A percentile compares a stretch with the other conserved stretches of the same genome.
phyloP scores from a whole-genome alignment of 257 asterid genomes.

The Petunia axillaris region DNA sequence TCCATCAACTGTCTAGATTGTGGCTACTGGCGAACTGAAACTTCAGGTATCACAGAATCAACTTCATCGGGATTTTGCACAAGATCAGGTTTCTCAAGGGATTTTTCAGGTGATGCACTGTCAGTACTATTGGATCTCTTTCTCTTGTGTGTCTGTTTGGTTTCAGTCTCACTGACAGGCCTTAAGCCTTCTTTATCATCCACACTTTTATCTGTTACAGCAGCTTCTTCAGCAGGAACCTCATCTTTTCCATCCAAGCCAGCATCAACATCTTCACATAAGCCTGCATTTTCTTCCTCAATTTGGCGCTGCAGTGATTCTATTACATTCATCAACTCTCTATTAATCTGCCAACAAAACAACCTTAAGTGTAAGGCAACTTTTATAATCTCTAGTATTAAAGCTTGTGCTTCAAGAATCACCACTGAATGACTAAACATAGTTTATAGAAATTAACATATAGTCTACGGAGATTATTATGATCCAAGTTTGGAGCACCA shows the following conservation, averaged over 20 bases:
- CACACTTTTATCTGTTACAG: constrained; percentile 30
- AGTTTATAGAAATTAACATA: neutral
- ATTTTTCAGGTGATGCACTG: constrained; percentile 22
- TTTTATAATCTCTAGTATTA: neutral
- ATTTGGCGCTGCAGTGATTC: constrained; percentile 62
- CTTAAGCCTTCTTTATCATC: constrained; percentile 33
- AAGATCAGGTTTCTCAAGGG: constrained; percentile 22
- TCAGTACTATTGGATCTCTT: constrained; percentile 29
- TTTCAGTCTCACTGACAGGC: constrained; percentile 21
- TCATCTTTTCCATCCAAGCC: constrained; percentile 35
- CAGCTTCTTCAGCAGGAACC: constrained; percentile 23
- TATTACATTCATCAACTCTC: constrained; percentile 77
- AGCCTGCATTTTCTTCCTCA: constrained; percentile 56
- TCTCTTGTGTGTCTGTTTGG: constrained; percentile 34
- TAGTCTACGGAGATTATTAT: neutral
- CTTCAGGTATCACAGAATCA: constrained; percentile 15
- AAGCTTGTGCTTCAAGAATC: neutral
- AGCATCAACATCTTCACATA: constrained; percentile 41
- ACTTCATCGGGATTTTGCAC: constrained; percentile 4
- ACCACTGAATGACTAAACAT: neutral
- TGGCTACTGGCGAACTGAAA: neutral
- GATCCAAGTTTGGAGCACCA: neutral
- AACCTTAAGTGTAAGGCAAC: neutral
- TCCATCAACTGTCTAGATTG: neutral
- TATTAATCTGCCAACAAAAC: constrained; percentile 63